Base-by-base conservation (phyloP, 1,139 yeast genomes). In the Candida tunisiensis region DNA sequence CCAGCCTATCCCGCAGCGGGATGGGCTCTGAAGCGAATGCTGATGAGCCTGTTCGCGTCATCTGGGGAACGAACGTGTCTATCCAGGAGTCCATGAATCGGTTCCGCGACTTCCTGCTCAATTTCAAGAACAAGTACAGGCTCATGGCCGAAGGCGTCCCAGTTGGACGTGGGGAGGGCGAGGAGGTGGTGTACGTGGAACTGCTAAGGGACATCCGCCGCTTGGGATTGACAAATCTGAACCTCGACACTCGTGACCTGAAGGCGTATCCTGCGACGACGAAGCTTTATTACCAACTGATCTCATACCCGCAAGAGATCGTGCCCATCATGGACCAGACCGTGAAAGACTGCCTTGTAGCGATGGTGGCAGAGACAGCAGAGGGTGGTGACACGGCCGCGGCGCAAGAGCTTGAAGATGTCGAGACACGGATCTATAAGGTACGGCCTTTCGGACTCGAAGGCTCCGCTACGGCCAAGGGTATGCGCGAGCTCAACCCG, bases 61-160 rank as follows among this genome's bases (percentile, higher is more conserved):
- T 88, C 44, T 88, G 99, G 99, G 99, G 99, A 50, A 88, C 99
- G 2, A 85, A 88, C 47, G 94, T 88, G 17, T 77, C 92, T 23
- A 83, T 91, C 42, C 79, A 73, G 42, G 94, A 88, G 44, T 74
- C 88, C 42, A 68, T 80, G 28, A 74, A 70, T 38, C 63, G 67
- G 28, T 88, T 88, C 55, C 64, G 92, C 37, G 75, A 74, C 37
- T 91, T 88, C 41, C 56, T 88, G 42, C 73, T 78, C 70, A 68
- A 77, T 14, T 88, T 82, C 62, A 80, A 80, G 48, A 58, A 65
- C 53, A 79, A 74, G 43, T 74, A 79, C 52, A 65, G 96, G 37
- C 69, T 67, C 44, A 53, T 55, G 10, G 47, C 62, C 37, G 88
- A 77, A 36, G 69, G 61, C 15, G 58, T 57, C 26, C 52, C 49